These are phyloP conservation scores for Poterioochromonas sp. DNA, from an alignment of 352 stramenopile genomes.

Conservation along the genomic window DNA sequence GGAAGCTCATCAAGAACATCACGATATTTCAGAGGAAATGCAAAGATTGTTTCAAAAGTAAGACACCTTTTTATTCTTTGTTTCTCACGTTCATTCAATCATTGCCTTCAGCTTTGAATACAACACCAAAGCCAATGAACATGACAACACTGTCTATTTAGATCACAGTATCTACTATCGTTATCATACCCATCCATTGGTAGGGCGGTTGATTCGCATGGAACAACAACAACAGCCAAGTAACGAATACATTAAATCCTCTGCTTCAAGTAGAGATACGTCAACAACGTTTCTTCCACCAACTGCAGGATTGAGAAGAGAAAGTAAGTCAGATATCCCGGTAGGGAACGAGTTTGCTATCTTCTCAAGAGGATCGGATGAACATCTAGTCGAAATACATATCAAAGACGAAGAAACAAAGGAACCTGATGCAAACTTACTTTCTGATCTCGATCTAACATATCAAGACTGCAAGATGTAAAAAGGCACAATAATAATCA, in stretches of 20 bases:
- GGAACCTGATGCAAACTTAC: too few species aligned
- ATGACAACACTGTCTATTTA: neutral
- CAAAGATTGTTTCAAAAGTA: conserved; percentile 1
- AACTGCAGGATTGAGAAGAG: too few species aligned
- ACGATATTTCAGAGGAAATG: neutral
- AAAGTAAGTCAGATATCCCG: too few species aligned
- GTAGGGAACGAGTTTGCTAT: too few species aligned
- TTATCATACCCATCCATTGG: neutral
- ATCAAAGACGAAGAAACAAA: too few species aligned
- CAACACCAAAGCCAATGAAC: neutral
- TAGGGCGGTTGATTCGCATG: neutral
- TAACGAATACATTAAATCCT: neutral
- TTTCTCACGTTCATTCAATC: neutral
- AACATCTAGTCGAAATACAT: too few species aligned
- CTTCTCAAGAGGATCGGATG: too few species aligned
- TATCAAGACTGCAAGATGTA: too few species aligned
- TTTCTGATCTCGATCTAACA: too few species aligned
- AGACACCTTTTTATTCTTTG: neutral
- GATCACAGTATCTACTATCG: neutral
- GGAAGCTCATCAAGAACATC: neutral
- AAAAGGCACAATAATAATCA: too few species aligned
- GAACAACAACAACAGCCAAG: neutral
- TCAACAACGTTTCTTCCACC: neutral
- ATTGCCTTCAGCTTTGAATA: conserved; percentile 22
- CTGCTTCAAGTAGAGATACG: neutral